phyloP scores from a whole-genome alignment of 805 yeast genomes.

The Candida maesae region DNA sequence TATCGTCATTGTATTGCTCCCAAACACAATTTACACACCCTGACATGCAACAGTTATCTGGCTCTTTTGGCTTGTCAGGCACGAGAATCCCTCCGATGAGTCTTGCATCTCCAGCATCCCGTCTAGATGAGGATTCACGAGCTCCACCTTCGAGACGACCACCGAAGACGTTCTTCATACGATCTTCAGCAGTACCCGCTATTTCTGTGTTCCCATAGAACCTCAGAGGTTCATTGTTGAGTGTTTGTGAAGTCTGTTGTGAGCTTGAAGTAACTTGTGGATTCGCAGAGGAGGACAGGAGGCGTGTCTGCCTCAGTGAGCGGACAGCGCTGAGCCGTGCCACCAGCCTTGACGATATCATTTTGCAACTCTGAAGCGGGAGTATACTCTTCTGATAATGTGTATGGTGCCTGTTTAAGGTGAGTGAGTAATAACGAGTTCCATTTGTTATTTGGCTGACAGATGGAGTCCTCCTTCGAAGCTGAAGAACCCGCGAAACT shows the following conservation, averaged over 20 bases:
- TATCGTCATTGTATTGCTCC: conserved; percentile 87
- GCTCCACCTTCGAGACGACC: conserved; percentile 52
- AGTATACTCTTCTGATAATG: too few species aligned
- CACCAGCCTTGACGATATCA: neutral
- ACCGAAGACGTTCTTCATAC: conserved; percentile 50
- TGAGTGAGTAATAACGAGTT: too few species aligned
- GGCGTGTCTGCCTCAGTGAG: neutral
- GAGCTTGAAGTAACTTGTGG: neutral
- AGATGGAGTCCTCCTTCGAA: neutral
- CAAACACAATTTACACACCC: conserved; percentile 97
- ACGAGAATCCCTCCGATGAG: conserved; percentile 62
- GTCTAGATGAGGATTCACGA: conserved; percentile 36
- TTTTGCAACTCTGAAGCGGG: too few species aligned
- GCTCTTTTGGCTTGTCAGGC: conserved; percentile 82
- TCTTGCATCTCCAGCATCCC: conserved; percentile 18
- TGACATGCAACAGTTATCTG: conserved; percentile 96
- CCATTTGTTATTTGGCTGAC: too few species aligned
- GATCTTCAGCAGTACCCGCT: conserved; percentile 39
- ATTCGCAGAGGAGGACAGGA: neutral
- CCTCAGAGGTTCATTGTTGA: conserved; percentile 11
- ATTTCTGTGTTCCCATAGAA: conserved; percentile 32
- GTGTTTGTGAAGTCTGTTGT: neutral
- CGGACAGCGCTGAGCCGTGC: neutral
- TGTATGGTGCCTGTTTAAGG: neutral
- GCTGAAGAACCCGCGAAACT: too few species aligned